Conservation (phyloP, 148 eudicot genomes). For the Tetragonia tetragonoides region DNA sequence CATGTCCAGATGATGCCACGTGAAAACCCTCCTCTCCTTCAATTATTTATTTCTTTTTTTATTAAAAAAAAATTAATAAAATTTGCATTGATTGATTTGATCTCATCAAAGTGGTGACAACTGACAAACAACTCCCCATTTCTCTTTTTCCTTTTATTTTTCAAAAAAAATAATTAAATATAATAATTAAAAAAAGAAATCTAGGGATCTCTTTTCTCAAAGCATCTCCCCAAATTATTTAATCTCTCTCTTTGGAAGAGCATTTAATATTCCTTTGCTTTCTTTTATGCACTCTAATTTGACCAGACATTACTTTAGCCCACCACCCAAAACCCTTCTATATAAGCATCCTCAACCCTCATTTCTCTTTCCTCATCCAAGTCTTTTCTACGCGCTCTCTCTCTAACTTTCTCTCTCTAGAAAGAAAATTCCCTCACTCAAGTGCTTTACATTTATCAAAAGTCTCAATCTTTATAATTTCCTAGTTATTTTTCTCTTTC, state of each 20-base stretch:
- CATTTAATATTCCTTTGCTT: constrained; percentile 3
- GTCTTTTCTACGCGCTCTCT: background rate
- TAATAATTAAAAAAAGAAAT: background rate
- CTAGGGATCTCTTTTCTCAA: constrained; percentile 14
- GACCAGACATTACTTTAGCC: constrained; percentile 19
- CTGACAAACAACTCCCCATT: background rate
- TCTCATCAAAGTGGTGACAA: constrained; percentile 20
- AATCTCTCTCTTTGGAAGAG: background rate
- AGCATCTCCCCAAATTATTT: constrained; percentile 3
- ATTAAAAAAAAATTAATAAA: background rate
- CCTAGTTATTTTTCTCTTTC: background rate
- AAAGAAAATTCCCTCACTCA: background rate
- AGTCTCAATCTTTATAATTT: background rate
- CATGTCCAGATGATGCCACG: constrained; percentile 15
- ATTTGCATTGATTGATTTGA: background rate
- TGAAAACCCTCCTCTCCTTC: background rate
- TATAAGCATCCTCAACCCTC: constrained; percentile 30
- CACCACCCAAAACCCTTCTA: constrained; percentile 27
- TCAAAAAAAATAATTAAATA: background rate
- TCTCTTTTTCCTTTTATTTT: background rate
- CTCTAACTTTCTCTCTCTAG: constrained; percentile 4
- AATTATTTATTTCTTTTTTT: background rate
- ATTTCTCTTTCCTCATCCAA: constrained; percentile 29
- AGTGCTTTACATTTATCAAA: background rate
- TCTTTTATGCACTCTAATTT: background rate